Evolutionary conservation across 495 filamentous ascomycete genomes (phyloP).

Genomic region (Clavariopsis aquatica): DNA sequence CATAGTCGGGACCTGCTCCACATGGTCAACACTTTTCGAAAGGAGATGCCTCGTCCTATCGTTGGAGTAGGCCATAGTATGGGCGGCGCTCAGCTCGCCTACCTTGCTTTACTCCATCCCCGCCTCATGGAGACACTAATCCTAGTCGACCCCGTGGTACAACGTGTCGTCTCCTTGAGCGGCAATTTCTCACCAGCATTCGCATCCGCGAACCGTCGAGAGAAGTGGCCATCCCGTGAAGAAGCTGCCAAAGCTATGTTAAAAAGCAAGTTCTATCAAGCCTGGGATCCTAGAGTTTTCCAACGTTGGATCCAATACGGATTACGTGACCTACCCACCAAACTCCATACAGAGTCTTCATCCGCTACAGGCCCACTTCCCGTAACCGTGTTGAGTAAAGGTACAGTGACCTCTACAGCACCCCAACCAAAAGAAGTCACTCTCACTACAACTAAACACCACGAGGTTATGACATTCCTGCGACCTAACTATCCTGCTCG

Average conservation of each 20-base stretch:
- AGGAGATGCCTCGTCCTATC: slow-evolving; percentile 82
- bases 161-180: slow-evolving; percentile 42
- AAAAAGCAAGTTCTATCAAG: slow-evolving; percentile 46
- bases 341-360: slow-evolving; percentile 39
- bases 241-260: slow-evolving; percentile 38
- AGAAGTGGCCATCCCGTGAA: slow-evolving; percentile 43
- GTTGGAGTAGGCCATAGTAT: slow-evolving; percentile 89
- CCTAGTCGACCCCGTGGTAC: slow-evolving; percentile 79
- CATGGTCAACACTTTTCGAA: slow-evolving; percentile 80
- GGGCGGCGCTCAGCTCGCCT: slow-evolving; percentile 69
- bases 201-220: slow-evolving; percentile 41
- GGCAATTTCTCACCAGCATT: slow-evolving; percentile 43
- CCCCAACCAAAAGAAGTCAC: slow-evolving; percentile 41
- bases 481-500: slow-evolving; percentile 39
- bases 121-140: slow-evolving; percentile 75
- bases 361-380: slow-evolving; percentile 28
- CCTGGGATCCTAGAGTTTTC: slow-evolving; percentile 44
- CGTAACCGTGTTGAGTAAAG: slow-evolving; percentile 30
- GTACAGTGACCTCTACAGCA: slow-evolving; percentile 31
- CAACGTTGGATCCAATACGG: slow-evolving; percentile 47
- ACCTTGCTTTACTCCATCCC: slow-evolving; percentile 73
- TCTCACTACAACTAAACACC: slow-evolving; percentile 46
- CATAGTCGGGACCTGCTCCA: slow-evolving; percentile 84
- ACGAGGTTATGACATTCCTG: slow-evolving; percentile 49
- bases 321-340: slow-evolving; percentile 46